Conservation (phyloP, 441 rosid species). For the Populus hybrid region DNA sequence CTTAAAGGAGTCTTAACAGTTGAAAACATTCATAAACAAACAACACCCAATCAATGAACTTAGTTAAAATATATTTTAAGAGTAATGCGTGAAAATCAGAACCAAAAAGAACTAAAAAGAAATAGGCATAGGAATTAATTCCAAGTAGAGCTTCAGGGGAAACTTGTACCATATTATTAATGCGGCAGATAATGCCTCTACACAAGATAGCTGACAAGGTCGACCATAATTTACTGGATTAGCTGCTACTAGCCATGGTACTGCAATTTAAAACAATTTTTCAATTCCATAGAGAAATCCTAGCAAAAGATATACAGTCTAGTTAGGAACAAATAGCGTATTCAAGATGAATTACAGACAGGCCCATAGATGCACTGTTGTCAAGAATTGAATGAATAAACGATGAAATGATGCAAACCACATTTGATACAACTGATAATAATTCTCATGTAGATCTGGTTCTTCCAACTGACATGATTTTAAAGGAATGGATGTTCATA, state of each 20-base stretch:
- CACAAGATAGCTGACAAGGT: conserved; percentile 92
- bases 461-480: not conserved
- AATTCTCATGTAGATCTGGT: not conserved
- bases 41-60: not conserved
- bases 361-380: not conserved
- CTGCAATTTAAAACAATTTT: conserved; percentile 41
- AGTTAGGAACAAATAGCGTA: too few relatives aligned
- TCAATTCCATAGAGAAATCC: conserved; percentile 5
- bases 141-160: not conserved
- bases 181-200: conserved; percentile 95
- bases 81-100: not conserved
- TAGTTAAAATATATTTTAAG: not conserved
- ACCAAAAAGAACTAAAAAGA: not conserved
- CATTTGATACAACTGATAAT: not conserved
- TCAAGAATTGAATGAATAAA: not conserved
- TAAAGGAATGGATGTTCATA: conserved; percentile 37
- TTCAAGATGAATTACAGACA: too few relatives aligned
- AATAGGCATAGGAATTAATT: not conserved
- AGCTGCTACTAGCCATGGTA: conserved; percentile 99
- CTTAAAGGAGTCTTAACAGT: not conserved
- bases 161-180: conserved; percentile 66
- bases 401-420: too few relatives aligned
- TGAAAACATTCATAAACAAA: not conserved
- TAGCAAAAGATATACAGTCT: not conserved
- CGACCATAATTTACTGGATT: conserved; percentile 97